Conservation (phyloP, 257 asterid genomes). For the Coffea canephora region DNA sequence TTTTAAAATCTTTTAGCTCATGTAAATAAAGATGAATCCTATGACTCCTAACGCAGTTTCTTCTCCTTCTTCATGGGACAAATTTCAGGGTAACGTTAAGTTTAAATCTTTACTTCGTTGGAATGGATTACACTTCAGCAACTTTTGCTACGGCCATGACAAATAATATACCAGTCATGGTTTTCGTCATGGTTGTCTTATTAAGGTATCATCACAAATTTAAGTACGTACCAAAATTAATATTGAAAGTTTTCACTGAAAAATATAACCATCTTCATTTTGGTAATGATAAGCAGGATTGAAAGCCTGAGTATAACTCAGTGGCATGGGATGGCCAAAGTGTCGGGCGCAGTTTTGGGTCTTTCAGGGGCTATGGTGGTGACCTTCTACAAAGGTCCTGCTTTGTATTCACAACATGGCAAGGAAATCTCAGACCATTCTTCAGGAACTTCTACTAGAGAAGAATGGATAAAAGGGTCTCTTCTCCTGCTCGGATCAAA, state of each 20-base stretch:
- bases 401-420: conserved; percentile 23
- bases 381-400: conserved; percentile 59
- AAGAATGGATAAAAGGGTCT: conserved; percentile 65
- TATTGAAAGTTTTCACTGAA: neutral
- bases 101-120: conserved; percentile 46
- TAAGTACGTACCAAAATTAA: neutral
- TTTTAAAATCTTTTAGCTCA: too few relatives aligned
- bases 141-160: conserved; percentile 57
- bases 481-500: conserved; percentile 44
- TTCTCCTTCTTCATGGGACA: too few relatives aligned
- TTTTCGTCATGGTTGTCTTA: conserved; percentile 51
- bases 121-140: conserved; percentile 48
- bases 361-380: conserved; percentile 52
- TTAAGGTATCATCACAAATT: conserved; percentile 35
- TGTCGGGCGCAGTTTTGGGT: conserved; percentile 42
- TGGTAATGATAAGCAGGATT: conserved; percentile 27
- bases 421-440: conserved; percentile 13
- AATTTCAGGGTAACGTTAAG: conserved; percentile 44
- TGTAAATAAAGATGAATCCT: too few relatives aligned
- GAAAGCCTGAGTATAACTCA: conserved; percentile 36
- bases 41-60: too few relatives aligned
- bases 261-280: neutral
- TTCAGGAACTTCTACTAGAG: conserved; percentile 22
- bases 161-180: conserved; percentile 50
- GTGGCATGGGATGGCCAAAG: conserved; percentile 58